These are phyloP conservation scores for Boletus subcaerulescens DNA, from an alignment of 768 basidiomycete species.

Conservation along the genomic window DNA sequence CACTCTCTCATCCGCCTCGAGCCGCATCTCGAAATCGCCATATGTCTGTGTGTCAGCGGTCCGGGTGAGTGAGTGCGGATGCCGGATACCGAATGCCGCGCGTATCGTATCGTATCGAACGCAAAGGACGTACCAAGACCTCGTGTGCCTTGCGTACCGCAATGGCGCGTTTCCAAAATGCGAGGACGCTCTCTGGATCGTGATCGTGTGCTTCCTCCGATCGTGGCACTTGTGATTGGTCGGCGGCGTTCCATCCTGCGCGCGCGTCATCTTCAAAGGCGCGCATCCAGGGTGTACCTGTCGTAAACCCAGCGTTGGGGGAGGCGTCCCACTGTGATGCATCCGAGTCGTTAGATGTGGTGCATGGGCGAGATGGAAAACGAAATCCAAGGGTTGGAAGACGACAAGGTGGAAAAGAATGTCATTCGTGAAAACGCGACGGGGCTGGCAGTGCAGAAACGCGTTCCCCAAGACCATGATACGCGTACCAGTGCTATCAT, in stretches of 20 bases:
- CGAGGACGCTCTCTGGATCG: slow-evolving; percentile 44
- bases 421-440: too few species aligned
- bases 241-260: slow-evolving; percentile 49
- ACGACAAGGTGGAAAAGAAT: not conserved
- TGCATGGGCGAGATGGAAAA: too few species aligned
- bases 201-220: not conserved
- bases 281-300: slow-evolving; percentile 70
- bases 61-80: too few species aligned
- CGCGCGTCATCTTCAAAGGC: slow-evolving; percentile 60
- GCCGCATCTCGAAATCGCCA: slow-evolving; percentile 56
- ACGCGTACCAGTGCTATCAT: too few species aligned
- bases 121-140: slow-evolving; percentile 43
- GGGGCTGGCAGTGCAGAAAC: too few species aligned
- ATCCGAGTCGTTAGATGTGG: too few species aligned
- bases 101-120: too few species aligned
- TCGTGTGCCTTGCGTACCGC: slow-evolving; percentile 49
- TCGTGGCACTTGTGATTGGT: not conserved
- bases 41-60: slow-evolving; percentile 41
- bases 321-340: slow-evolving; percentile 51
- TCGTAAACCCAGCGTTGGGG: slow-evolving; percentile 61
- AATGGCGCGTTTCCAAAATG: slow-evolving; percentile 62
- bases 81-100: too few species aligned
- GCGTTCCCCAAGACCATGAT: too few species aligned
- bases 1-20: slow-evolving; percentile 43
- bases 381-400: too few species aligned